Conservation (phyloP, 2,329 filamentous ascomycete genomes). For the Ophiostoma montium region DNA sequence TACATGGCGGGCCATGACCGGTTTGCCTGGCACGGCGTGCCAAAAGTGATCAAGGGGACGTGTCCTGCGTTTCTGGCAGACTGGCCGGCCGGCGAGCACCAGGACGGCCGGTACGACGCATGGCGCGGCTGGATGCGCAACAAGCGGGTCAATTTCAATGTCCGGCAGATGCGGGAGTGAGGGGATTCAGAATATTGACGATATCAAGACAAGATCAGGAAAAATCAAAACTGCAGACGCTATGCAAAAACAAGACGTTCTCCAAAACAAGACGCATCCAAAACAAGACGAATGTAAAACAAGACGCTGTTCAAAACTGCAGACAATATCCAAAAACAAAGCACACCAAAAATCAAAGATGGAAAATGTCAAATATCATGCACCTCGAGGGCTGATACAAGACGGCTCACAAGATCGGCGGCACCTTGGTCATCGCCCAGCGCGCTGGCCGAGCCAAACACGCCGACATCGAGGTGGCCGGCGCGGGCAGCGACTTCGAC, state of each 20-base stretch:
- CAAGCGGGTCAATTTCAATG: conserved; percentile 85
- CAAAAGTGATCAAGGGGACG: conserved; percentile 65
- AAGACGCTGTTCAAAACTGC: not conserved
- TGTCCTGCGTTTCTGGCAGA: conserved; percentile 61
- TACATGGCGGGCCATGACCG: conserved; percentile 74
- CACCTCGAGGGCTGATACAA: not conserved
- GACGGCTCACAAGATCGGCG: not conserved
- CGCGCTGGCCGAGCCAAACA: conserved; percentile 11
- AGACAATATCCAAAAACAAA: not conserved
- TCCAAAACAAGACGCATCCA: not conserved
- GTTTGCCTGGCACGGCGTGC: conserved; percentile 92
- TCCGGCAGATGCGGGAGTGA: conserved; percentile 66
- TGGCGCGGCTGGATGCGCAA: conserved; percentile 82
- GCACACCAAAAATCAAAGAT: not conserved
- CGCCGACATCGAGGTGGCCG: conserved; percentile 13
- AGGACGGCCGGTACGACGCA: conserved; percentile 38
- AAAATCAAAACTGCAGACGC: not conserved
- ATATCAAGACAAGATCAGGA: not conserved
- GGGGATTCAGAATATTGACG: not conserved
- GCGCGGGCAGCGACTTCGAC: conserved; percentile 12
- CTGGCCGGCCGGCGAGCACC: conserved; percentile 47
- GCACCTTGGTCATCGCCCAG: conserved; percentile 5
- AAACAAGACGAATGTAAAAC: no score
- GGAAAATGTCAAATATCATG: not conserved
- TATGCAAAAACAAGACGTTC: not conserved